Evolutionary conservation across 2,329 filamentous ascomycete species (phyloP), one percentile per base, ranked within the genome.

Genomic region (Blastomyces parvus): DNA sequence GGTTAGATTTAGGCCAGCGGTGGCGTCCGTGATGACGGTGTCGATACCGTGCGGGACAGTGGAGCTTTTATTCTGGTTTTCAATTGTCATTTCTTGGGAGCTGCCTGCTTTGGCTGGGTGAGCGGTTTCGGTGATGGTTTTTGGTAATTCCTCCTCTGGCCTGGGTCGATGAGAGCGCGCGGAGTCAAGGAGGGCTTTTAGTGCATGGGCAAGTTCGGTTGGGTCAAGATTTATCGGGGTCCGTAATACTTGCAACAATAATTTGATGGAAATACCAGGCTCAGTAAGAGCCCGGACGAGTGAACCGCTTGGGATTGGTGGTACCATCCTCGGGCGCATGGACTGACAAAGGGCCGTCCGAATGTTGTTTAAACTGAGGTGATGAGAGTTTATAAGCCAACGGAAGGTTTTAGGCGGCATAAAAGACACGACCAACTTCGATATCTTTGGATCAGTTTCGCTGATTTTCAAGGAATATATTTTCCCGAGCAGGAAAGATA

Each of bases 361-460:
- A 38, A 80, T 70, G n/a, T 75, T 77, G 59, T 72, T 72, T 8
- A 69, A 62, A 19, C 71, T 76, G 3, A 81, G 63, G 36, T 77
- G 71, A 22, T 77, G 75, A 8, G 73, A 63, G 14, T 71, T 66
- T 56, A 77, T 72, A 14, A 81, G 72, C 77, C 78, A 80, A 40
- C 74, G 65, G 60, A 77, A 76, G 11, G 76, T 77, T 19, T 66
- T 65, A 5, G 68, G 65, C 3, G 77, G 77, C 69, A 76, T 76
- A n/a, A 78, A 65, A 5, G 64, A 68, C 62, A 76, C 67, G 22
- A 66, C 69, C 17, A 77, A 67, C 57, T 67, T 72, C 1, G 73
- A 67, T 0, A 67, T 60, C 9, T 67, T 70, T 22, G 61, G 53
- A 46, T 73, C 71, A 14, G 48, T 63, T 19, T 66, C 50, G 8